Percentiles rank a stretch among this genome's conserved stretches.
Evolutionary conservation across 2,329 filamentous ascomycete genomes (phyloP).

Genomic region (Calonectria naviculata): DNA sequence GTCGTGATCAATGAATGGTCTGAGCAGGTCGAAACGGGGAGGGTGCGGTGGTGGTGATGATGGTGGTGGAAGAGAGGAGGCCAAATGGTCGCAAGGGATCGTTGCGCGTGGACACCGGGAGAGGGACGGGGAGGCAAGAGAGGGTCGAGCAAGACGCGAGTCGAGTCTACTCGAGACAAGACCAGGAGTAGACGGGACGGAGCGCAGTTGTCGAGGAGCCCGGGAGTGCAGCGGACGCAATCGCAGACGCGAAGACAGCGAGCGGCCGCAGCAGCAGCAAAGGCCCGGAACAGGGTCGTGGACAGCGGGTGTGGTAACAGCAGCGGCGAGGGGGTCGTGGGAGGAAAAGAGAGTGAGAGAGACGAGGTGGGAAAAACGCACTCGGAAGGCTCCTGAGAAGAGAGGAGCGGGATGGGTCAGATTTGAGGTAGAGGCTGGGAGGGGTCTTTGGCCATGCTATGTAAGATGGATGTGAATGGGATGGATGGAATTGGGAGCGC

Average conservation of each 20-base stretch:
- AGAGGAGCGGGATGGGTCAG: slow-evolving; percentile 19
- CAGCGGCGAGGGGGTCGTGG: slow-evolving; percentile 9
- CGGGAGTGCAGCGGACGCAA: slow-evolving; percentile 12
- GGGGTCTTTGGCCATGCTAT: slow-evolving; percentile 21
- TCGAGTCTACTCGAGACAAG: slow-evolving; percentile 19
- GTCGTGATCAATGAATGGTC: not conserved
- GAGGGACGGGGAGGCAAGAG: slow-evolving; percentile 7
- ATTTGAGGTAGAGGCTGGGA: slow-evolving; percentile 16
- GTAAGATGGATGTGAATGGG: slow-evolving; percentile 19
- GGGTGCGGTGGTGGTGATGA: not conserved
- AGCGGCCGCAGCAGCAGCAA: slow-evolving; percentile 17
- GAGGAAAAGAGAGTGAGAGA: slow-evolving; percentile 8
- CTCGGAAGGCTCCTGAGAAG: slow-evolving; percentile 16
- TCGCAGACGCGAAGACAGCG: slow-evolving; percentile 11
- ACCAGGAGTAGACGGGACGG: slow-evolving; percentile 5
- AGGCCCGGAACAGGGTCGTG: slow-evolving; percentile 22
- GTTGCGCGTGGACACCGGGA: slow-evolving; percentile 1
- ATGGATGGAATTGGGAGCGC: slow-evolving; percentile 9
- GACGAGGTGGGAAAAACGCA: slow-evolving; percentile 20
- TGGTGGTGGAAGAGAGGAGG: not conserved
- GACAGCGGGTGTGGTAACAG: slow-evolving; percentile 13
- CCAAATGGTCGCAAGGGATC: slow-evolving; percentile 8
- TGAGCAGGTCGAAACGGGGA: not conserved
- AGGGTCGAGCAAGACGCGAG: slow-evolving; percentile 4
- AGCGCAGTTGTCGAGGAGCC: slow-evolving; percentile 10